These are phyloP conservation scores for Suillus ampliporus DNA, from an alignment of 768 basidiomycete genomes.

Conservation along the genomic window DNA sequence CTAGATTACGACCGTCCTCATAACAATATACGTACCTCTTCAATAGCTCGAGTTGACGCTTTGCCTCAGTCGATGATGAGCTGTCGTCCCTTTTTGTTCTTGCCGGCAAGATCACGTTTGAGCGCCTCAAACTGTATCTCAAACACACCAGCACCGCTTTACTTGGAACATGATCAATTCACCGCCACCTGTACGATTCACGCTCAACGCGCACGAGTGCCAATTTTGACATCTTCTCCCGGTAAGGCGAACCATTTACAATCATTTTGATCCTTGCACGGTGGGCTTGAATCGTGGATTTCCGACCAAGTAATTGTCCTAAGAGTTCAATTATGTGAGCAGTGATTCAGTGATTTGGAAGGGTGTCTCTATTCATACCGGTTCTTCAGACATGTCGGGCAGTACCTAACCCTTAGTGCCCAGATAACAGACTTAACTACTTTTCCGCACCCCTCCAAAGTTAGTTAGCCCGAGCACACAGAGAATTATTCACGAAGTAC, in stretches of 20 bases:
- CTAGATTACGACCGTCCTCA: not conserved
- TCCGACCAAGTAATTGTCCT: not conserved
- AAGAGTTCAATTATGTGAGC: not conserved
- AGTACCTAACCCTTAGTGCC: conserved; percentile 11
- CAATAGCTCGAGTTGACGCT: not conserved
- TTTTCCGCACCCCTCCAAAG: conserved; percentile 1
- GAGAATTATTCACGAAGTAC: conserved; percentile 13
- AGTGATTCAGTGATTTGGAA: not conserved
- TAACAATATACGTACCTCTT: not conserved
- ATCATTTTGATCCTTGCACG: not conserved
- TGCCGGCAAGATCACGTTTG: not conserved
- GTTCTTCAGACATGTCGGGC: not conserved
- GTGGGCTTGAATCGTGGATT: not conserved
- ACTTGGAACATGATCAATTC: not conserved
- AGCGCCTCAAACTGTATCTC: not conserved
- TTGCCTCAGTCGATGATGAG: not conserved
- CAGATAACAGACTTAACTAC: conserved; percentile 6
- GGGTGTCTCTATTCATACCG: not conserved
- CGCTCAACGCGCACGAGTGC: not conserved
- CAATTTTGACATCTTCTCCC: not conserved
- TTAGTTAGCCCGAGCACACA: not conserved
- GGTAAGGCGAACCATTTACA: not conserved
- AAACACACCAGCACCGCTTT: not conserved
- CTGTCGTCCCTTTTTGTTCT: not conserved
- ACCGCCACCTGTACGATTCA: not conserved